Base-by-base conservation (phyloP, 495 filamentous ascomycete species). In the Penicillium alfredii region DNA sequence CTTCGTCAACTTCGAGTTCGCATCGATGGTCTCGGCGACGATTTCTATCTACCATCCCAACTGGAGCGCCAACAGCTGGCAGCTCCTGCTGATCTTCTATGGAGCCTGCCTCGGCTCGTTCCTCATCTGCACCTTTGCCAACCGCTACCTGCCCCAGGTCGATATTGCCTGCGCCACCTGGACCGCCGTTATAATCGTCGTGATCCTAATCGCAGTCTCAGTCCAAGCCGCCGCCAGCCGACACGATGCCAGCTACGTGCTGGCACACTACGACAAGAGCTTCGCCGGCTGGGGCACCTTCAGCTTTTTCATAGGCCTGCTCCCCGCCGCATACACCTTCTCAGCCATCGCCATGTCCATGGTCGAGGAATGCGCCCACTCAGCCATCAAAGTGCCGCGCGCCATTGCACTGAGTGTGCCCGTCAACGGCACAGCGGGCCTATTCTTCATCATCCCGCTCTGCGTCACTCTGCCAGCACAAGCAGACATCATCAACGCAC, bases 1-100 rank as follows among this genome's bases (percentile, higher is more conserved):
- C 25, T 73, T 78, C 5, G 78, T 82, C 19, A 80, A 83, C 45
- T 84, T 84, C 40, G 80, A 77, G 6, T 75, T 78, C 20, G 77
- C 68, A 0, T 77, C 78, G 16, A 38, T 83, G 25, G 64, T 81
- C 20, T 64, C 78, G 4, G 66, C 61, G 12, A 69, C 76, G 0
- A 71, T 81, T 18, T 59, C 74, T 1, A 59, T 81, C 17, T 79
- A 74, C 59, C 68, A 74, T 9, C 74, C 76, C 4, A 65, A 72
- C 31, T 54, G 77, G 73, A 29, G 51, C 3, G 73, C 69, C 12
- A 62, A 66, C 13, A 53, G 58, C 24, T 81, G 74, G 58, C 77
- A 81, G 50, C 57, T 80, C 24, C 73, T 78, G 34, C 53, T 81
- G 14, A 71, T 77, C 31, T 80, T 80, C 48, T 58, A 80, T 40